Evolutionary conservation across 345 rosid species (phyloP), one percentile per base, ranked within the genome.

Genomic region (Reutealis trisperma): DNA sequence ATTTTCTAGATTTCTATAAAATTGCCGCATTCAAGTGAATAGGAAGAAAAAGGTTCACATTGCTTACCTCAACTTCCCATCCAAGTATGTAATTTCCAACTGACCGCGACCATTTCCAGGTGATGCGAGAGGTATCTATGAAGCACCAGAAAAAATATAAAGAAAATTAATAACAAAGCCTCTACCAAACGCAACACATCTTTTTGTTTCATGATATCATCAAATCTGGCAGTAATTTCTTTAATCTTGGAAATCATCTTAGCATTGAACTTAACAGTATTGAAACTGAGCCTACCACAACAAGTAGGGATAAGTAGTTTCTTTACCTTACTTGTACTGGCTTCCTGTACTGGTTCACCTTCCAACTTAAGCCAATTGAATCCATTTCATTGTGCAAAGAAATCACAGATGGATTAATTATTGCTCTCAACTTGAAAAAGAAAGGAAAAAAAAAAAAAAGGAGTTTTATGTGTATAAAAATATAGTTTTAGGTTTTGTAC

Each of bases 41-140:
- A 41, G 21, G 8, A 19, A 37, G 25, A 18, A 16, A 65, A 65
- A 16, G 32, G 27, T n/a, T 27, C 18, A 9, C 19, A n/a, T 68
- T 27, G 18, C 86, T 77, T 15, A 82, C 87, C 85, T 42, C 55
- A 86, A 58, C 71, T 86, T 87, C 45, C 82, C 83, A 62, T 86
- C 89, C 78, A 86, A 76, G 74, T 80, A 86, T 6, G 84, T 86
- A 32, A 85, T 87, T 73, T 87, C 86, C 78, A 87, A n/a, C 70
- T 85, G 83, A 69, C 89, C 86, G 1, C 81, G 82, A 41, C 83
- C 87, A 37, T 85, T 79, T 72, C 85, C 84, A 10, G 81, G 84
- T 69, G 85, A 82, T 61, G 82, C 78, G 10, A 87, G 60, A 0
- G 86, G 82, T 74, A 87, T 82, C 89, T 82, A 75, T 12, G 7